A percentile compares a stretch with the other conserved stretches of the same genome.
phyloP scores from a whole-genome alignment of 1,284 basidiomycete genomes.

The Leucoagaricus sp. region DNA sequence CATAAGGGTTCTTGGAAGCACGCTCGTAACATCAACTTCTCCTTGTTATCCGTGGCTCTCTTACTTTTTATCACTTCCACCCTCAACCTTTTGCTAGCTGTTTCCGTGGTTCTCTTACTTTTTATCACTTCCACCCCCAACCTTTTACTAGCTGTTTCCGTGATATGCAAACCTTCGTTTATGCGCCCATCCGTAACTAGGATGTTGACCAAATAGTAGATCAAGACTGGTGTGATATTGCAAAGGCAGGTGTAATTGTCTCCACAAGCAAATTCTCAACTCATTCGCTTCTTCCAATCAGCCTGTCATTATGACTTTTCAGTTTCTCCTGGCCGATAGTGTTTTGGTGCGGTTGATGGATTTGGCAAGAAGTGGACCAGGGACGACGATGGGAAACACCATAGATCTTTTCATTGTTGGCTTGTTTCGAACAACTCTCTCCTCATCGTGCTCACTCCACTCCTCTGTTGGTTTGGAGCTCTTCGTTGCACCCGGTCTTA shows the following conservation, averaged over 20 bases:
- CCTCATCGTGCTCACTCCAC: not conserved
- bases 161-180: not conserved
- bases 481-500: not conserved
- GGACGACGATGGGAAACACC: not conserved
- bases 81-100: not conserved
- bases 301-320: not conserved
- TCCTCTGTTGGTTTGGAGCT: constrained; percentile 2
- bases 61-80: not conserved
- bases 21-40: not conserved
- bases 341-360: not conserved
- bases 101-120: not conserved
- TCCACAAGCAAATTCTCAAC: not conserved
- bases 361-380: not conserved
- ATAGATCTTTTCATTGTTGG: constrained; percentile 8
- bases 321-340: not conserved
- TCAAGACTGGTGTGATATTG: not conserved
- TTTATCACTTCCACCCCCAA: not conserved
- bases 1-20: not conserved
- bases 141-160: not conserved
- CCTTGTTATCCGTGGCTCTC: not conserved
- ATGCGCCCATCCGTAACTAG: not conserved
- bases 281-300: not conserved
- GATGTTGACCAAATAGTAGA: not conserved
- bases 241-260: not conserved
- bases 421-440: constrained; percentile 4